A percentile compares a stretch with the other conserved stretches of the same genome.
These are phyloP conservation scores for Fusarium setosum DNA, from an alignment of 2,329 filamentous ascomycete species.

Conservation along the genomic window DNA sequence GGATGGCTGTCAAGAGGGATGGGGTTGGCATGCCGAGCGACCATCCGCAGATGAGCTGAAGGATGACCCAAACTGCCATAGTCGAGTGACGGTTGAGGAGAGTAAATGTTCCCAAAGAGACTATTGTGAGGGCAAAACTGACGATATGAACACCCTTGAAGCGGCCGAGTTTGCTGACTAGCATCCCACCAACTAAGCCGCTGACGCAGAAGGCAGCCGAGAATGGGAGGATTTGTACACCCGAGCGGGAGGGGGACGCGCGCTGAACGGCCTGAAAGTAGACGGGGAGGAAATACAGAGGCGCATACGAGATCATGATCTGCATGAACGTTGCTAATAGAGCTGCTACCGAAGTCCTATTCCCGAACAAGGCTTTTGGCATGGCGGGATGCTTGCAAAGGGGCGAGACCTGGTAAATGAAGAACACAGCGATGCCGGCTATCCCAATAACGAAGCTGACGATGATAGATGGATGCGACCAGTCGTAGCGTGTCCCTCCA, in stretches of 20 bases:
- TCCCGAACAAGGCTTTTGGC: constrained; percentile 57
- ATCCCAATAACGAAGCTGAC: constrained; percentile 59
- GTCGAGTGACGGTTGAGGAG: not conserved
- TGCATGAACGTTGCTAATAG: constrained; percentile 36
- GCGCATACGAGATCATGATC: constrained; percentile 47
- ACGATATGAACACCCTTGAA: not conserved
- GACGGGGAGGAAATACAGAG: constrained; percentile 56
- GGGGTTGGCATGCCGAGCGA: not conserved
- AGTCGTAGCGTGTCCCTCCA: constrained; percentile 62
- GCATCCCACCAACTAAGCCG: not conserved
- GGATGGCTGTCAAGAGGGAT: not conserved
- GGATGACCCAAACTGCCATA: not conserved
- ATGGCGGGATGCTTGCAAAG: constrained; percentile 50
- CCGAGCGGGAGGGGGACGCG: constrained; percentile 46
- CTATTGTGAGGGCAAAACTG: not conserved
- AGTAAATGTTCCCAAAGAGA: not conserved
- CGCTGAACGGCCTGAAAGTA: constrained; percentile 59
- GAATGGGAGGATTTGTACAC: constrained; percentile 45
- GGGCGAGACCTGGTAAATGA: constrained; percentile 46
- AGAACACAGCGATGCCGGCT: constrained; percentile 50
- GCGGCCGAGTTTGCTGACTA: not conserved
- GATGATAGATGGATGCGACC: constrained; percentile 60
- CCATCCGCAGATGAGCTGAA: not conserved
- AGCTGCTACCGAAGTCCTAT: constrained; percentile 48
- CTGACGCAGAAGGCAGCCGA: not conserved